Evolutionary conservation across 768 basidiomycete genomes (phyloP).

Genomic region (Russula virescens): DNA sequence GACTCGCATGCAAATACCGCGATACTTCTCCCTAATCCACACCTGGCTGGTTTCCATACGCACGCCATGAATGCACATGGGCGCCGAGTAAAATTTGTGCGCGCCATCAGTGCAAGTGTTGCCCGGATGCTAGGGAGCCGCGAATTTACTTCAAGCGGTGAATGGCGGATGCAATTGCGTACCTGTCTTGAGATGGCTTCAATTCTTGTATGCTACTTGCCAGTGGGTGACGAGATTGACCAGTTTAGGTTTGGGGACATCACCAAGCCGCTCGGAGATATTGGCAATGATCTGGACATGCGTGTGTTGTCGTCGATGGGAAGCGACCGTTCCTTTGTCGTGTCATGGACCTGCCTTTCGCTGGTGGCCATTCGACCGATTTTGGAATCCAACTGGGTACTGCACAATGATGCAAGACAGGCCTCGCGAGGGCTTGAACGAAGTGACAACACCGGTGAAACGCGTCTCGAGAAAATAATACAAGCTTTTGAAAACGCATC

Average conservation of each 20-base stretch:
- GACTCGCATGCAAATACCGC: no score
- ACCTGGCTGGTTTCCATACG: no score
- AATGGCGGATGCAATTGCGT: constrained; percentile 7
- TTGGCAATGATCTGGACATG: not conserved
- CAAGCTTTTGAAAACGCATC: not conserved
- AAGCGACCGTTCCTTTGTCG: not conserved
- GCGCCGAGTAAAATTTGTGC: no score
- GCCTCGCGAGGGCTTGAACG: no score
- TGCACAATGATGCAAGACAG: no score
- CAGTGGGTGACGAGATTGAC: not conserved
- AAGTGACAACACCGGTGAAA: no score
- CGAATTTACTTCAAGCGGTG: no score
- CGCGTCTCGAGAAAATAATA: no score
- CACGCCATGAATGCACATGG: no score
- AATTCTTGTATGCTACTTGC: not conserved
- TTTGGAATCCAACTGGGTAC: not conserved
- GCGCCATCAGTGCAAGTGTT: not conserved
- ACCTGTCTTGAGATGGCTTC: constrained; percentile 10
- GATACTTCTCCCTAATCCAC: no score
- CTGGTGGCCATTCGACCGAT: constrained; percentile 9
- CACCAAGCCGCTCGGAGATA: not conserved
- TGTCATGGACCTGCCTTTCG: constrained; percentile 18
- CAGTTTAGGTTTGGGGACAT: not conserved
- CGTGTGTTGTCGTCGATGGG: not conserved
- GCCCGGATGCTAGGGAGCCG: not conserved